These are phyloP conservation scores for Monascus purpureus DNA, from an alignment of 495 filamentous ascomycete species.

Conservation along the genomic window DNA sequence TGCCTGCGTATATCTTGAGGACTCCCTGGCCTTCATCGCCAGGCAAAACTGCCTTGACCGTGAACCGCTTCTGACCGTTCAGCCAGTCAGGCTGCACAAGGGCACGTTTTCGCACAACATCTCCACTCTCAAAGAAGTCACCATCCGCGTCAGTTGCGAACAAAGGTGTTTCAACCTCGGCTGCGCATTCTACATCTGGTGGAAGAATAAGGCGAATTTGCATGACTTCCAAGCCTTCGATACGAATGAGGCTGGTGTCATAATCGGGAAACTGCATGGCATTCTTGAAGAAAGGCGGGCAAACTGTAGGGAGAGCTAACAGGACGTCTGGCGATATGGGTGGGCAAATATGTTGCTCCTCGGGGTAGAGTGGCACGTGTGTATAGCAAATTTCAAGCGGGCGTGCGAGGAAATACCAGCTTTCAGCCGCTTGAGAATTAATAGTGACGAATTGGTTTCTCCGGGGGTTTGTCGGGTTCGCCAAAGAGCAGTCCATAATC, in stretches of 20 bases:
- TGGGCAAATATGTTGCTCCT: constrained; percentile 88
- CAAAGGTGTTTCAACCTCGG: constrained; percentile 76
- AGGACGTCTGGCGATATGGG: constrained; percentile 72
- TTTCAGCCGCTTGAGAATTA: constrained; percentile 55
- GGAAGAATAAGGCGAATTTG: constrained; percentile 82
- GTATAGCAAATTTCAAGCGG: constrained; percentile 88
- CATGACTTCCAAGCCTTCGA: constrained; percentile 85
- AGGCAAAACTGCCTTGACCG: constrained; percentile 79
- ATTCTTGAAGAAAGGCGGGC: constrained; percentile 80
- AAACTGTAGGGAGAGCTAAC: constrained; percentile 69
- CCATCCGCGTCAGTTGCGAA: constrained; percentile 76
- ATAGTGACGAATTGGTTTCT: constrained; percentile 61
- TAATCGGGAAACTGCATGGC: constrained; percentile 67
- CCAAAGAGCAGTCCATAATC: constrained; percentile 88
- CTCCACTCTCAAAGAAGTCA: constrained; percentile 86
- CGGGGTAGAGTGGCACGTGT: constrained; percentile 70
- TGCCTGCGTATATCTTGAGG: constrained; percentile 90
- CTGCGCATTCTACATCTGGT: constrained; percentile 78
- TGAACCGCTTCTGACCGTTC: constrained; percentile 73
- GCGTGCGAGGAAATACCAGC: constrained; percentile 80
- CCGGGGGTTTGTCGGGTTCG: constrained; percentile 76
- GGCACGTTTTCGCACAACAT: constrained; percentile 69
- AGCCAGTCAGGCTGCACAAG: constrained; percentile 89
- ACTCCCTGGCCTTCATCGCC: constrained; percentile 79
- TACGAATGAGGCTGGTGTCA: constrained; percentile 71